Evolutionary conservation across 2,329 filamentous ascomycete genomes (phyloP), one percentile per base, ranked within the genome.

Genomic region (Berkeleyomyces rouxiae): DNA sequence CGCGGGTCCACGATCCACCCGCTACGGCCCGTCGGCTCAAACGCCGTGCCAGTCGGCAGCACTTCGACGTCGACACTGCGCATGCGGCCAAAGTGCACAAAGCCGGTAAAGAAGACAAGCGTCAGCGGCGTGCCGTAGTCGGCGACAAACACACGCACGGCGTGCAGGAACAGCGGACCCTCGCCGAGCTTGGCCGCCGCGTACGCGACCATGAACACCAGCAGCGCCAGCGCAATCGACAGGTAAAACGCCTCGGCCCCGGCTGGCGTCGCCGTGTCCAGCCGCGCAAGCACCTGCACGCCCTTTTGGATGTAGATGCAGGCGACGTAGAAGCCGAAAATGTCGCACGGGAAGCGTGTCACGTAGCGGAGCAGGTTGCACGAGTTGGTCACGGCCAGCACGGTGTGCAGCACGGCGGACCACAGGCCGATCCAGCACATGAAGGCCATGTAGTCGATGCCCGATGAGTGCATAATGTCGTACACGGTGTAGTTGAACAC

Each of bases 401-500:
- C 76, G 86, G 87, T 91, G 74, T 95, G 90, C 74, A 95, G 85
- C 33, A 91, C 77, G 23, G 95, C 75, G 0, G 89, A 86, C 90
- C 90, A 96, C 77, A 95, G 79, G 66, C 88, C 89, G 69, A 95
- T 88, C 86, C 90, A 92, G 69, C 84, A 86, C 90, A 95, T 95
- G 72, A 96, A 96, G 5, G 85, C 83, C 62, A 95, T 82, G 70
- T 92, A 95, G 70, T 91, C 85, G 4, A 86, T 87, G 0, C 87
- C 88, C 0, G 83, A 83, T 1, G 87, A 85, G 0, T 79, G 76
- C 70, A 96, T 88, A 67, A 96, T 95, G 72, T 93, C 86, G 75
- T 91, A 95, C 2, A 95, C 88, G 3, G 90, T 96, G 70, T 95
- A 95, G 71, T 95, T 95, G 71, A 95, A 95, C 37, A 95, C 89